phyloP scores from a whole-genome alignment of 345 rosid genomes.

The Orychophragmus violaceus region DNA sequence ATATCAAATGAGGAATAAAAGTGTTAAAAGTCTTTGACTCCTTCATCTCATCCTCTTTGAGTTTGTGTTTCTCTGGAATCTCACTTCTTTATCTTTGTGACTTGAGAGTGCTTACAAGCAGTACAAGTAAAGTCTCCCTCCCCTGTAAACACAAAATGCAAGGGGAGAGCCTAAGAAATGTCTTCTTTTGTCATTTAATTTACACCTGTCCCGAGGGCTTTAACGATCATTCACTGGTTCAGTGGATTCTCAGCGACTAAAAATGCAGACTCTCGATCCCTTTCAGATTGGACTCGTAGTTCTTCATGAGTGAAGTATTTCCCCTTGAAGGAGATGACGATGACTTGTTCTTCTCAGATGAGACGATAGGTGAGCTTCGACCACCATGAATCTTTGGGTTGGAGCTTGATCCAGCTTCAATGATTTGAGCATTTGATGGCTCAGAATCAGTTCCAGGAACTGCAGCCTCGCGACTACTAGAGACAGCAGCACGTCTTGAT shows the following conservation, averaged over 20 bases:
- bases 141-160: too few relatives aligned
- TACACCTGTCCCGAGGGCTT: conserved; percentile 34
- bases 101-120: conserved; percentile 19
- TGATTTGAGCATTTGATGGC: conserved; percentile 34
- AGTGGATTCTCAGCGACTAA: conserved; percentile 21
- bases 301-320: conserved; percentile 46
- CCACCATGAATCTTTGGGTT: conserved; percentile 43
- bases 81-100: conserved; percentile 18
- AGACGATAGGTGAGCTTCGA: conserved; percentile 46
- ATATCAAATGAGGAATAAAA: conserved; percentile 1
- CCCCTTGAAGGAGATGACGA: conserved; percentile 45
- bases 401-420: conserved; percentile 43
- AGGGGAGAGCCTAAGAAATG: not conserved
- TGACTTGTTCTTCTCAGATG: conserved; percentile 50
- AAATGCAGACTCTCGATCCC: conserved; percentile 72
- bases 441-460: conserved; percentile 39
- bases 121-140: conserved; percentile 22
- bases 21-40: not conserved
- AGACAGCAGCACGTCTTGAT: conserved; percentile 40
- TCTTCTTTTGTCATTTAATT: conserved; percentile 29
- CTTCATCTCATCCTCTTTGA: conserved; percentile 1
- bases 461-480: conserved; percentile 50
- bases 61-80: conserved; percentile 17
- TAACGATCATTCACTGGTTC: not conserved
- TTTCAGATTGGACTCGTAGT: conserved; percentile 55